These are phyloP conservation scores for Trichoderma koningiopsis DNA, from an alignment of 2,329 filamentous ascomycete genomes.

Conservation along the genomic window DNA sequence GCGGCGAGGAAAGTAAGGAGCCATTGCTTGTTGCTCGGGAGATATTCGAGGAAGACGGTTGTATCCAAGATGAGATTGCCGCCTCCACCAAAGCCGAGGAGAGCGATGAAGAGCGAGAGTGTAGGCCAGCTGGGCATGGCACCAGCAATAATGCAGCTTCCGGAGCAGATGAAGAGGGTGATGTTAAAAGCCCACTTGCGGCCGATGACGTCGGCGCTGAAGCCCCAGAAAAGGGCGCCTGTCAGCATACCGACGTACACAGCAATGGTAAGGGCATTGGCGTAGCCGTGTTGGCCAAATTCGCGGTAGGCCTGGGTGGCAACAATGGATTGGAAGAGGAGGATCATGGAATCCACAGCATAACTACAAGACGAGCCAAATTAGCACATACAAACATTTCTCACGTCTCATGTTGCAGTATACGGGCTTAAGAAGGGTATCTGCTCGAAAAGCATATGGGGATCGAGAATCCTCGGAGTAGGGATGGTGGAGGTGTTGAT, in stretches of 20 bases:
- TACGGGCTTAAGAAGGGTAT: not conserved
- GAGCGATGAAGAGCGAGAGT: constrained; percentile 63
- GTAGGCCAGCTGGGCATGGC: constrained; percentile 67
- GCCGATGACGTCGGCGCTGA: constrained; percentile 68
- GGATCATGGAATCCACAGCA: constrained; percentile 50
- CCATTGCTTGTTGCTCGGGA: constrained; percentile 51
- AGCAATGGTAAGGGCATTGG: constrained; percentile 61
- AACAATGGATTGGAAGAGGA: constrained; percentile 64
- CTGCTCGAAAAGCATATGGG: not conserved
- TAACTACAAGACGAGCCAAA: constrained; percentile 39
- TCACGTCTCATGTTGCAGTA: not conserved
- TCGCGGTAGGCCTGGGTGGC: constrained; percentile 60
- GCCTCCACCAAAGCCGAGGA: constrained; percentile 63
- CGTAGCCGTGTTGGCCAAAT: constrained; percentile 57
- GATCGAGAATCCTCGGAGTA: not conserved
- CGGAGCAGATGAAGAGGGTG: constrained; percentile 63
- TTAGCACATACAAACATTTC: not conserved
- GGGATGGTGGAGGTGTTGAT: not conserved
- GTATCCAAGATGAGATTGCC: constrained; percentile 56
- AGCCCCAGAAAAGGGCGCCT: constrained; percentile 69
- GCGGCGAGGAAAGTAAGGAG: constrained; percentile 49
- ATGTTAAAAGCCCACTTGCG: constrained; percentile 69
- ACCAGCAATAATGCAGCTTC: constrained; percentile 63
- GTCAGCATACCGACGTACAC: constrained; percentile 58
- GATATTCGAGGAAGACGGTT: constrained; percentile 55